A percentile compares a stretch with the other conserved stretches of the same genome.
Evolutionary conservation across 2,329 filamentous ascomycete species (phyloP).

Genomic region (Curvularia lunata): DNA sequence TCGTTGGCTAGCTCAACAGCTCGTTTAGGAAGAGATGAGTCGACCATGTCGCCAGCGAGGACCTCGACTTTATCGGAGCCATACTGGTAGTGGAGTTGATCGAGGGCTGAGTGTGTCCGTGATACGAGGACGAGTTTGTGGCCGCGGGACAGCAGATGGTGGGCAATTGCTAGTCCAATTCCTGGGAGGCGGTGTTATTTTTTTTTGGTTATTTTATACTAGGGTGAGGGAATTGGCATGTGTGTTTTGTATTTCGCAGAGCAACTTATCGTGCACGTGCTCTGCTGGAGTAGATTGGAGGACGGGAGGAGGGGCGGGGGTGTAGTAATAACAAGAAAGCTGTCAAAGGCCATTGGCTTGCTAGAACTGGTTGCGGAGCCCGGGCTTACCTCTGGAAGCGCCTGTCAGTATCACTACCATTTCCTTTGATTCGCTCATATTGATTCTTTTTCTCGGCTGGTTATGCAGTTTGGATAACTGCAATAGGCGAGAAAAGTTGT

Average conservation of each 20-base stretch:
- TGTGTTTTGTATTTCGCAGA: neutral
- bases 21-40: conserved; percentile 61
- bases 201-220: neutral
- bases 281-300: neutral
- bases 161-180: conserved; percentile 66
- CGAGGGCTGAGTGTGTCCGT: conserved; percentile 62
- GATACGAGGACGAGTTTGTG: conserved; percentile 66
- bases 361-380: neutral
- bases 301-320: neutral
- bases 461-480: neutral
- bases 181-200: conserved; percentile 49
- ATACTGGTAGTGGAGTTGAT: conserved; percentile 55
- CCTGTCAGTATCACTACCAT: conserved; percentile 64
- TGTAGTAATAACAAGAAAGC: too few relatives aligned
- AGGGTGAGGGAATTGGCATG: neutral
- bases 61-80: conserved; percentile 61
- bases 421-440: conserved; percentile 36
- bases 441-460: conserved; percentile 1
- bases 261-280: neutral
- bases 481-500: conserved; percentile 2
- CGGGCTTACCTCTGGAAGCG: conserved; percentile 63
- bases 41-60: conserved; percentile 63
- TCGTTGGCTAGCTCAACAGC: conserved; percentile 70
- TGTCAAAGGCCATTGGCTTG: neutral
- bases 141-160: conserved; percentile 62